Base-by-base conservation (phyloP, 2,329 filamentous ascomycete species). In the Fusarium sulawesiense region DNA sequence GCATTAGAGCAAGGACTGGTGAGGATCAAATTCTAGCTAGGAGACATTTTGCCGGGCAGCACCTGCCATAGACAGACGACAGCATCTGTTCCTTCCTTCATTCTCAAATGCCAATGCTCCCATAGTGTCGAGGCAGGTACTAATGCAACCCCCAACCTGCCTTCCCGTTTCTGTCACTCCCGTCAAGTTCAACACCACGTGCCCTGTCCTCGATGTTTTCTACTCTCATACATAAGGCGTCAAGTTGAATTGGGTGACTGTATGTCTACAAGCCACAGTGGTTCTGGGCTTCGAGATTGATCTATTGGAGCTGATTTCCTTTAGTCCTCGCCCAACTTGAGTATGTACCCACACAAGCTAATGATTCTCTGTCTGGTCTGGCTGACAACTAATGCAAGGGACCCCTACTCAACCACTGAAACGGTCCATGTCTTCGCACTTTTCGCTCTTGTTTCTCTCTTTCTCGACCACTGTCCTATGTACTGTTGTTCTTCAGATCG, bases 151-250 rank as follows among this genome's bases (percentile, higher is more conserved):
- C 34, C 34, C 34, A 25, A n/a, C 21, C 34, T 11, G 9, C n/a
- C 27, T 42, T 54, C 18, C 4, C 30, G 12, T 61, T 69, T 71
- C 42, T 61, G 27, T 30, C 68, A 56, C 60, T 56, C 29, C 29
- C 29, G 29, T 29, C 55, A 62, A 32, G 56, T 61, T 71, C 72
- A 74, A 70, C 63, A 72, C 70, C 72, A 74, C 72, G 72, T 74
- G 70, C 70, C 59, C 61, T 59, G 48, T 32, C 55, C 49, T 20
- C 25, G 18, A 23, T 41, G 6, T 18, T 18, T 41, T 20, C 23
- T 23, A 10, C 29, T 16, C 41, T 5, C 21, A 23, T 21, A 44
- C 41, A 44, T 16, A 16, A 44, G 16, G 8, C 41, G 41, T 44
- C 20, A 21, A 44, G 41, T 14, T 59, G 54, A 60, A 60, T 59